A percentile compares a stretch with the other conserved stretches of the same genome.
Conservation (phyloP, 768 basidiomycete genomes). For the Hydnomerulius pinastri region DNA sequence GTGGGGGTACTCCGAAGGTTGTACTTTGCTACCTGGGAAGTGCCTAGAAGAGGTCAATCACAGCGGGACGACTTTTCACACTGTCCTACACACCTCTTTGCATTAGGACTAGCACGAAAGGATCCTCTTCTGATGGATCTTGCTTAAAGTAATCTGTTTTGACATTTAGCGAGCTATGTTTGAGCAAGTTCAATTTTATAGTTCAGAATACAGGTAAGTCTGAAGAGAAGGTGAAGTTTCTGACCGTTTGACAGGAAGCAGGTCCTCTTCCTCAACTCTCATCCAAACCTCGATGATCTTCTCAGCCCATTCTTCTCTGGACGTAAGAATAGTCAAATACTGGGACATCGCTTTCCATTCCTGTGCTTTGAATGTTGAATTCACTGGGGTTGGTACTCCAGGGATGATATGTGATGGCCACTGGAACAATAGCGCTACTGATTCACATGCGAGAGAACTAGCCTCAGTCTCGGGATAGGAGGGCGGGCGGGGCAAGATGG, state of each 20-base stretch:
- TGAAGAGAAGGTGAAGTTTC: background rate
- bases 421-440: conserved; percentile 25
- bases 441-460: conserved; percentile 25
- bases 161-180: too few relatives aligned
- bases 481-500: conserved; percentile 21
- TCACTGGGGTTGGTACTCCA: conserved; percentile 20
- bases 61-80: too few relatives aligned
- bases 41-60: conserved; percentile 8
- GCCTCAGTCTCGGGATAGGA: conserved; percentile 31
- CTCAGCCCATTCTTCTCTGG: conserved; percentile 29
- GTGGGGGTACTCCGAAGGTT: too few relatives aligned
- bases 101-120: too few relatives aligned
- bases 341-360: conserved; percentile 26
- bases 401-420: conserved; percentile 22
- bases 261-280: conserved; percentile 28
- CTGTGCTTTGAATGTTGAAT: conserved; percentile 14
- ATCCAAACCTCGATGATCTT: conserved; percentile 28
- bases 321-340: conserved; percentile 22
- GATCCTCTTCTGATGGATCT: too few relatives aligned
- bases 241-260: conserved; percentile 19
- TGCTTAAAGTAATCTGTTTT: too few relatives aligned
- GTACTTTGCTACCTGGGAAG: conserved; percentile 27
- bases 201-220: background rate
- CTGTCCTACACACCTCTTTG: too few relatives aligned
- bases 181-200: background rate